Evolutionary conservation across 108 stramenopile species (phyloP).

Genomic region (Stephanodiscus triporus): DNA sequence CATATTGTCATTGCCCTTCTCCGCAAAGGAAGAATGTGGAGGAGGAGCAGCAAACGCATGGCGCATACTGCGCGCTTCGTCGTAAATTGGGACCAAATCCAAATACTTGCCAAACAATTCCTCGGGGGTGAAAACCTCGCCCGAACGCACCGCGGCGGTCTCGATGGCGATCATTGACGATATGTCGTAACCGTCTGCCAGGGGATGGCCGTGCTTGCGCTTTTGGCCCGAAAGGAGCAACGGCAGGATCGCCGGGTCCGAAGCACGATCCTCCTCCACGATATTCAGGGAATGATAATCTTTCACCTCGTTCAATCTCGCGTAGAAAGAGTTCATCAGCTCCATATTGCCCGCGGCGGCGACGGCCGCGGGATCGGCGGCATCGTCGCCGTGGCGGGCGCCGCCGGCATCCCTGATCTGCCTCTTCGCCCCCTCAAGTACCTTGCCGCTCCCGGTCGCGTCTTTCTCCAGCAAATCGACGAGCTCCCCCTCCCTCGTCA

Average conservation of each 20-base stretch:
- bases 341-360: constrained; percentile 11
- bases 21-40: constrained; percentile 20
- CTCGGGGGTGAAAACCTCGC: constrained; percentile 62
- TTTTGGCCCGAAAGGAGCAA: constrained; percentile 46
- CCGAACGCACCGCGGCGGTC: constrained; percentile 50
- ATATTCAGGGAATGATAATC: constrained; percentile 72
- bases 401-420: constrained; percentile 19
- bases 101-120: constrained; percentile 86
- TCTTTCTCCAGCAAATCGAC: constrained; percentile 41
- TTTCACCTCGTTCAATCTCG: constrained; percentile 61
- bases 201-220: constrained; percentile 68
- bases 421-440: constrained; percentile 12
- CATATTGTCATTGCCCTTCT: constrained; percentile 8
- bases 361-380: not conserved
- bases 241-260: not conserved
- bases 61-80: constrained; percentile 39
- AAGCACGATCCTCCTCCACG: constrained; percentile 13
- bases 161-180: constrained; percentile 53
- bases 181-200: constrained; percentile 85
- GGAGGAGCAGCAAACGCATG: constrained; percentile 40
- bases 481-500: constrained; percentile 50
- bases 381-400: constrained; percentile 10
- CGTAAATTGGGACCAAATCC: constrained; percentile 61
- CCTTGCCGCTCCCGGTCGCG: constrained; percentile 13
- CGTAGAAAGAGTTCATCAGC: constrained; percentile 61